phyloP scores from a whole-genome alignment of 2,329 filamentous ascomycete genomes.

The Zalaria obscura region DNA sequence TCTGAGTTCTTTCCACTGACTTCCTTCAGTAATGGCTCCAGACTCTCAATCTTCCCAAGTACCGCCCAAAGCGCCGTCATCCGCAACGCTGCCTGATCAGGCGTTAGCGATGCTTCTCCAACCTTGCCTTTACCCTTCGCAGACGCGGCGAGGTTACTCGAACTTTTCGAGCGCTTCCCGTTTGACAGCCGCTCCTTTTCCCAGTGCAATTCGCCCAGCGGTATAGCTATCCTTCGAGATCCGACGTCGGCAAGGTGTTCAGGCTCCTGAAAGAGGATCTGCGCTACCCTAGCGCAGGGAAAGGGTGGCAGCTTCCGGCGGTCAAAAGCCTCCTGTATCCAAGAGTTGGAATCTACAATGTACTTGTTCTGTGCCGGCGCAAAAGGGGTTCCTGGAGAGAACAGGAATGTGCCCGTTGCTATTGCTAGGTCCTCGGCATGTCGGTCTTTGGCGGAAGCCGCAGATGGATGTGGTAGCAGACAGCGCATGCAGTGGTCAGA shows the following conservation, averaged over 20 bases:
- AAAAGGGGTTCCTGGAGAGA: conserved; percentile 72
- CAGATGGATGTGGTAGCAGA: conserved; percentile 59
- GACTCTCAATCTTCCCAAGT: conserved; percentile 68
- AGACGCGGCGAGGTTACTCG: conserved; percentile 6
- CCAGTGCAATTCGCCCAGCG: conserved; percentile 73
- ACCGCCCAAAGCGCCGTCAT: conserved; percentile 70
- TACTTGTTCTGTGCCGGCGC: conserved; percentile 69
- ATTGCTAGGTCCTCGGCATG: conserved; percentile 51
- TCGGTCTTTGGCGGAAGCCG: conserved; percentile 37
- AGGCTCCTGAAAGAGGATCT: conserved; percentile 69
- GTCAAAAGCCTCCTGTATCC: conserved; percentile 66
- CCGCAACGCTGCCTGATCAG: conserved; percentile 56
- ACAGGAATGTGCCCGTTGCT: conserved; percentile 64
- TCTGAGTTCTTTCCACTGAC: conserved; percentile 76
- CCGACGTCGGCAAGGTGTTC: conserved; percentile 55
- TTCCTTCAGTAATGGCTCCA: conserved; percentile 72
- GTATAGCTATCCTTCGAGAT: conserved; percentile 70
- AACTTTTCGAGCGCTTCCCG: conserved; percentile 10
- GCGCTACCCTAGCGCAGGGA: conserved; percentile 63
- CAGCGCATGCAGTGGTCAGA: conserved; percentile 74
- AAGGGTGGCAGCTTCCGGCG: conserved; percentile 53
- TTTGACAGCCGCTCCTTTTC: conserved; percentile 50
- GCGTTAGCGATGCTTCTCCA: conserved; percentile 9
- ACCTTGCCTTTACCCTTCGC: conserved; percentile 10
- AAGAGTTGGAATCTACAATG: conserved; percentile 69